Percentiles rank a stretch among this genome's conserved stretches.
Conservation (phyloP, 164 flowering plant genomes). For the Nymphaea thermarum region DNA sequence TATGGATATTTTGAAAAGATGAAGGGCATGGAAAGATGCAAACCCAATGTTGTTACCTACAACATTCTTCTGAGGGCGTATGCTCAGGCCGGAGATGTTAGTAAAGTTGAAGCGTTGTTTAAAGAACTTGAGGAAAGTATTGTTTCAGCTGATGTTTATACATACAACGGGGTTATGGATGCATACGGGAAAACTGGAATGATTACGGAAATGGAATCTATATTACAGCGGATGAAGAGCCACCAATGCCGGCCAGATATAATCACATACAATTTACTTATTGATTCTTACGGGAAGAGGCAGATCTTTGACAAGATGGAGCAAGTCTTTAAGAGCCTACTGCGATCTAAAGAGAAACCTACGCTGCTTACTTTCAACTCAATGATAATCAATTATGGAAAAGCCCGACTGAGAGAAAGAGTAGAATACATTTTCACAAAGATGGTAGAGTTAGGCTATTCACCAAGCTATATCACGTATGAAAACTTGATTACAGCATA, state of each 20-base stretch:
- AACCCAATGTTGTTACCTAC: conserved; percentile 81
- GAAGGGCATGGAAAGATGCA: conserved; percentile 78
- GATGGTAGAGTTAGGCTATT: conserved; percentile 52
- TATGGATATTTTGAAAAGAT: conserved; percentile 77
- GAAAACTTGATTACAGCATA: conserved; percentile 75
- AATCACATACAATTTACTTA: conserved; percentile 74
- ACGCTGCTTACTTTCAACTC: conserved; percentile 89
- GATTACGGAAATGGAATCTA: conserved; percentile 81
- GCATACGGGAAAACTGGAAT: conserved; percentile 90
- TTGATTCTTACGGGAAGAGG: conserved; percentile 86
- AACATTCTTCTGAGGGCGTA: conserved; percentile 86
- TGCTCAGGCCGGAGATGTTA: conserved; percentile 65
- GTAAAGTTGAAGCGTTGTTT: conserved; percentile 58
- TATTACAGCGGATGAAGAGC: conserved; percentile 70
- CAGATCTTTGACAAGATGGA: conserved; percentile 94
- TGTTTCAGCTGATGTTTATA: conserved; percentile 67
- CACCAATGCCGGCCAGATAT: conserved; percentile 69
- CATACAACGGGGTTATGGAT: conserved; percentile 94
- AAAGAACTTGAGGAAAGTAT: conserved; percentile 66
- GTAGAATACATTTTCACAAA: conserved; percentile 47
- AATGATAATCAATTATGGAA: conserved; percentile 87
- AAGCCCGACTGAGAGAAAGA: conserved; percentile 73
- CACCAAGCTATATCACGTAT: conserved; percentile 67
- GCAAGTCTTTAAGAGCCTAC: conserved; percentile 72
- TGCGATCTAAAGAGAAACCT: conserved; percentile 72